Conservation (phyloP, 2,329 filamentous ascomycete species). For the Fusarium vanettenii region DNA sequence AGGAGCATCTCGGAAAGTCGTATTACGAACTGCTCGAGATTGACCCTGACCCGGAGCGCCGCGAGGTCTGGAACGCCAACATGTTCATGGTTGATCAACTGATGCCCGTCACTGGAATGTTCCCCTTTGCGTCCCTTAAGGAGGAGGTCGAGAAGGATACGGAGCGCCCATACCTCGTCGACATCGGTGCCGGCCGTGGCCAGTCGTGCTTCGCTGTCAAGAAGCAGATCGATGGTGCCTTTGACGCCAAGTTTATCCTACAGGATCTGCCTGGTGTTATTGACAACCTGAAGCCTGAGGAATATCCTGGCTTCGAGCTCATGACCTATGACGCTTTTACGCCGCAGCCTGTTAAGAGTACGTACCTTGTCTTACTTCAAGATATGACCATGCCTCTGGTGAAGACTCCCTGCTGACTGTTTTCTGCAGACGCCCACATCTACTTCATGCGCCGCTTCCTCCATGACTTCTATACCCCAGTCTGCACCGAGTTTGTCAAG, state of each 20-base stretch:
- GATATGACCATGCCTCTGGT: too few species aligned
- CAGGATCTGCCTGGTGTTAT: conserved; percentile 52
- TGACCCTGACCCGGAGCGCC: conserved; percentile 43
- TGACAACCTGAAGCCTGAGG: conserved; percentile 20
- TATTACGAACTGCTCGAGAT: conserved; percentile 50
- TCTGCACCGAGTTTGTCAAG: conserved; percentile 46
- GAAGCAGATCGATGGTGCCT: conserved; percentile 34
- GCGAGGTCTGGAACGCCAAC: conserved; percentile 49
- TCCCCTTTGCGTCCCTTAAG: conserved; percentile 47
- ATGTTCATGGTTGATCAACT: conserved; percentile 47
- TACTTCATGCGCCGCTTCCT: conserved; percentile 50
- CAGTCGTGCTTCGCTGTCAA: conserved; percentile 48
- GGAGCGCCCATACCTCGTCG: conserved; percentile 45
- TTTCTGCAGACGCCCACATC: conserved; percentile 44
- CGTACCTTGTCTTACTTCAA: neutral
- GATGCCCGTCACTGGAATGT: conserved; percentile 51
- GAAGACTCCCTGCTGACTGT: neutral
- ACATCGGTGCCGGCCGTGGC: conserved; percentile 47
- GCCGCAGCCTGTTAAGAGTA: conserved; percentile 38
- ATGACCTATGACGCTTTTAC: conserved; percentile 40
- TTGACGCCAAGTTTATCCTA: conserved; percentile 44
- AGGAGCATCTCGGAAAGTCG: conserved; percentile 47
- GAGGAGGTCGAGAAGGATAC: conserved; percentile 45
- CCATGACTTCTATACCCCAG: conserved; percentile 47
- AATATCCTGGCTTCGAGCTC: conserved; percentile 41